These are phyloP conservation scores for Cruciata laevipes DNA, from an alignment of 257 asterid genomes.

Conservation along the genomic window DNA sequence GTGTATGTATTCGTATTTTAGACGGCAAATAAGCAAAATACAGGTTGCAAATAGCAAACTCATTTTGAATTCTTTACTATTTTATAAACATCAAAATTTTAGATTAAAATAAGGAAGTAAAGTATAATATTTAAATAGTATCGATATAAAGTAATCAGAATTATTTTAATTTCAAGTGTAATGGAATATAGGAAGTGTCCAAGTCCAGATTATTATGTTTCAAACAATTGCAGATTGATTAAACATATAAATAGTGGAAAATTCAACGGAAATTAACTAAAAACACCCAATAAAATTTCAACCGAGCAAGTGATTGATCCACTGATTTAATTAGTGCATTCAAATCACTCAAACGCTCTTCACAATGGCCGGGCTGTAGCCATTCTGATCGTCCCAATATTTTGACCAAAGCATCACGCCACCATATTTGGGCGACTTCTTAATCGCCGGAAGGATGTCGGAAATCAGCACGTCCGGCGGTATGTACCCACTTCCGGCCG, in stretches of 20 bases:
- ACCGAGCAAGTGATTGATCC: background rate
- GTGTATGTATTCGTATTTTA: too few relatives aligned
- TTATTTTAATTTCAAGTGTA: too few relatives aligned
- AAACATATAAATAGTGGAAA: background rate
- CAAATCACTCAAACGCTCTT: constrained; percentile 22
- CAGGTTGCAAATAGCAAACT: too few relatives aligned
- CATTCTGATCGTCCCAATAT: constrained; percentile 46
- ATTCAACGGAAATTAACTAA: background rate
- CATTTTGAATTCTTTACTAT: too few relatives aligned
- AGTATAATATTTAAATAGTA: too few relatives aligned
- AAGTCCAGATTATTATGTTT: background rate
- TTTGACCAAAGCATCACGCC: constrained; percentile 84
- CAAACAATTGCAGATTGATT: background rate
- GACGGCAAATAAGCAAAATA: too few relatives aligned
- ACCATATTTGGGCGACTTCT: constrained; percentile 41
- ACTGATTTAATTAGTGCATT: background rate
- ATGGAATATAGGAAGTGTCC: too few relatives aligned
- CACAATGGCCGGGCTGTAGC: constrained; percentile 40
- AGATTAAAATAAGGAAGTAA: too few relatives aligned
- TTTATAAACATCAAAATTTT: too few relatives aligned
- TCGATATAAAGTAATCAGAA: too few relatives aligned
- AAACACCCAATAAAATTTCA: background rate
- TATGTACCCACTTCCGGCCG: constrained; percentile 64
- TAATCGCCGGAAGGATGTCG: constrained; percentile 48
- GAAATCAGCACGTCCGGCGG: constrained; percentile 37